Evolutionary conservation across 768 basidiomycete species (phyloP), one percentile per base, ranked within the genome.

Genomic region (Leccinum variicolor): DNA sequence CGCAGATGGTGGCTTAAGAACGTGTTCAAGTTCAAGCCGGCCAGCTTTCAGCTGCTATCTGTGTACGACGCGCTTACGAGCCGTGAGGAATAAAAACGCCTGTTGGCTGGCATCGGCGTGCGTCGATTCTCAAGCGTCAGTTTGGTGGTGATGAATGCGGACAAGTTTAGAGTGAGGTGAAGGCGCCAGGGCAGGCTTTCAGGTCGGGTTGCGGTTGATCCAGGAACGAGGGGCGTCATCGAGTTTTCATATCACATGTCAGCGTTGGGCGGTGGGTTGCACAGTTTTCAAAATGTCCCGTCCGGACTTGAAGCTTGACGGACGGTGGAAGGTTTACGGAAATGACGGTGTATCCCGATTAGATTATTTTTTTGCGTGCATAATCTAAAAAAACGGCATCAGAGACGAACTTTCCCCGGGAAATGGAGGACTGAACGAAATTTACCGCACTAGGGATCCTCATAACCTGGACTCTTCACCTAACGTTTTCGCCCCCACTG

Each of bases 141-240:
- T 74, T 89, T 41, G 3, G 74, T 78, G 6, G 73, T 80, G 29
- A 68, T 83, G 60, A 95, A 92, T 69, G 79, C 84, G 19, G 85
- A 87, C 36, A 84, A 84, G 62, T 98, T 98, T 77, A 83, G 88
- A 56, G 87, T 94, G 34, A 66, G 29, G 73, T 72, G 53, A 75
- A 71, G 28, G 52, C 69, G 62, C 76, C 75, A 65, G 64, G 60
- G 79, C 74, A 47, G 82, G 75, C 60, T 85, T 79, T 74, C 75
- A 79, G 59, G 83, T 88, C 13, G 77, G 78, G 36, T 71, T 96
- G 62, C 76, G 81, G n/a, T 68, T 96, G 52, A 78, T 90, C 13
- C 87, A 91, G 62, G 94, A 97, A 76, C 93, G 87, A 71, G 96
- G 96, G 4, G 87, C 94, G 17, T 77, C 84, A 46, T 90, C 91